Percentiles rank a stretch among this genome's conserved stretches.
phyloP scores from a whole-genome alignment of 2,329 filamentous ascomycete genomes.

The Ascochyta pisi region DNA sequence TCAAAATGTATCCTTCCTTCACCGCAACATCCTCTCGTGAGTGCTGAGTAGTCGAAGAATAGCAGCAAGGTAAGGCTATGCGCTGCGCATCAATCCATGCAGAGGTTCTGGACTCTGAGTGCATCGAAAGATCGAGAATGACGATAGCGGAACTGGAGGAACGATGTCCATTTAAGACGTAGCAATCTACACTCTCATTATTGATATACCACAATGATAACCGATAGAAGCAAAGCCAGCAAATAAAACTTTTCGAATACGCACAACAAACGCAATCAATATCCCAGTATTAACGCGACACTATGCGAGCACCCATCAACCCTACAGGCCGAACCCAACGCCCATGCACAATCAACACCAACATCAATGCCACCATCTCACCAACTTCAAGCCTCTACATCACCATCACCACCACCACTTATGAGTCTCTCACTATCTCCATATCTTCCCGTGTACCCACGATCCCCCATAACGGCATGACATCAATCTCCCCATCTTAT shows the following conservation, averaged over 20 bases:
- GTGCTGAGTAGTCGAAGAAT: slow-evolving; percentile 2
- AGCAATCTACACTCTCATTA: background rate
- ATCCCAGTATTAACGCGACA: background rate
- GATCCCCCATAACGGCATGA: background rate
- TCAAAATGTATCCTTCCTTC: background rate
- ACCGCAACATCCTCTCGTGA: background rate
- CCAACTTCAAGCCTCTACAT: slow-evolving; percentile 2
- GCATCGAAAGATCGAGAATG: background rate
- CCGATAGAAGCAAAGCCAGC: background rate
- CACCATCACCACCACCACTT: background rate
- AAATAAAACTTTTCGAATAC: too few relatives aligned
- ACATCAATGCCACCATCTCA: background rate
- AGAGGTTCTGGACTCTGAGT: background rate
- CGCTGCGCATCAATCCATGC: slow-evolving; percentile 4
- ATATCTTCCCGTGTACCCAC: background rate
- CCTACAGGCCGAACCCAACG: background rate
- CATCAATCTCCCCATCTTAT: background rate
- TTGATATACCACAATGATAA: background rate
- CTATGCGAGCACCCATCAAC: background rate
- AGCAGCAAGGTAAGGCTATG: slow-evolving; percentile 4
- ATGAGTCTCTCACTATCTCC: background rate
- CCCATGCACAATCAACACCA: background rate
- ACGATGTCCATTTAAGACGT: background rate
- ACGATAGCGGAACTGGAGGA: background rate
- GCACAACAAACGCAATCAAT: too few relatives aligned